These are phyloP conservation scores for Eucalyptus melliodora DNA, from an alignment of 345 rosid species.

Conservation along the genomic window DNA sequence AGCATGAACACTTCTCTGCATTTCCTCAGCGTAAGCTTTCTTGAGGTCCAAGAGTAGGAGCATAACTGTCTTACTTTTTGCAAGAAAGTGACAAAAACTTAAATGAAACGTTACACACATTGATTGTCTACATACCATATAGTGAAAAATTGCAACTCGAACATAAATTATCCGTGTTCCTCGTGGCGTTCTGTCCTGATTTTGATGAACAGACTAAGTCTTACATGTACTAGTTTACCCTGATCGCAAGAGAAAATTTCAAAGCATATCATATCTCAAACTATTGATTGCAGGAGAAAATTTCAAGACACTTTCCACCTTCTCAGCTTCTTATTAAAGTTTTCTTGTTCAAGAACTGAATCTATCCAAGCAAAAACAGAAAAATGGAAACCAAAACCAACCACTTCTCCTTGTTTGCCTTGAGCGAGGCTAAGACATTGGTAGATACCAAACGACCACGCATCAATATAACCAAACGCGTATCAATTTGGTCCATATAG, in stretches of 20 bases:
- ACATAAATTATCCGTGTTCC: neutral
- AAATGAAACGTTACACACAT: too few relatives aligned
- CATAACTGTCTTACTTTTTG: too few relatives aligned
- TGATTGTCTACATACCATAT: neutral
- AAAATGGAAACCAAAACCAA: neutral
- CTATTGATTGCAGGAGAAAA: neutral
- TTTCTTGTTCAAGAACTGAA: neutral
- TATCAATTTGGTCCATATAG: too few relatives aligned
- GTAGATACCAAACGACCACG: neutral
- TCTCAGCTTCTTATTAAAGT: neutral
- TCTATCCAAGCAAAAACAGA: neutral
- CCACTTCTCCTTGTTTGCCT: neutral
- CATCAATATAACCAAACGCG: too few relatives aligned
- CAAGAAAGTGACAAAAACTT: too few relatives aligned
- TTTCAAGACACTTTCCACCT: neutral
- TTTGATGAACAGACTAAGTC: neutral
- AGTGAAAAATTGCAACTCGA: neutral
- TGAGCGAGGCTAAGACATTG: neutral
- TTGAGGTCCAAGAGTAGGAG: too few relatives aligned
- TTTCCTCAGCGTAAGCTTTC: too few relatives aligned
- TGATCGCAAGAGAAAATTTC: neutral
- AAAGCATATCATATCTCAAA: neutral
- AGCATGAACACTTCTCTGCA: too few relatives aligned
- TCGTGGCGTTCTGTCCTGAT: neutral
- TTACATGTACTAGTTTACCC: accelerated